phyloP scores from a whole-genome alignment of 306 rosid genomes.

The Alnus rubra region DNA sequence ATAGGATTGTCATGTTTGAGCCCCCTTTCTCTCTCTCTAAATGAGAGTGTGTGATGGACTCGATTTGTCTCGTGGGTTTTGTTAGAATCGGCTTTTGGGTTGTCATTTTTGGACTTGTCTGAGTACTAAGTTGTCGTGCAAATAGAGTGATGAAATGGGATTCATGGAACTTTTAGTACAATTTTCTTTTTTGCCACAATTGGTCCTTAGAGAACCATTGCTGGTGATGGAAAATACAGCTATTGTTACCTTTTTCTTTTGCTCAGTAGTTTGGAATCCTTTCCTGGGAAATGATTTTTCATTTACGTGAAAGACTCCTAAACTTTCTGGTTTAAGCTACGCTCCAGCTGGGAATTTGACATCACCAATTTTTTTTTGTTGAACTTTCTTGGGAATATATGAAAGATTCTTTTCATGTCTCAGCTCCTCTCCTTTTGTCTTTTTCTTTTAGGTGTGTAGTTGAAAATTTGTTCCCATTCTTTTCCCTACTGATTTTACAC shows the following conservation, averaged over 20 bases:
- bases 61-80: background rate
- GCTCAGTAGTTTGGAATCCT: background rate
- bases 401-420: background rate
- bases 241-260: background rate
- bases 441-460: background rate
- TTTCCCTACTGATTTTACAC: background rate
- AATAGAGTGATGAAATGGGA: background rate
- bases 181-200: background rate
- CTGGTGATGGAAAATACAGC: background rate
- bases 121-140: background rate
- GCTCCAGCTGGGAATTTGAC: background rate
- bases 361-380: background rate
- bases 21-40: background rate
- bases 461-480: background rate
- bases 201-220: background rate
- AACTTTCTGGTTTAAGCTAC: background rate
- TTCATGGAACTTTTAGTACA: background rate
- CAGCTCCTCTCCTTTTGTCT: background rate
- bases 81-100: conserved; percentile 6
- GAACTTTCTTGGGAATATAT: background rate
- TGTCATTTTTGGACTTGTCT: conserved; percentile 1
- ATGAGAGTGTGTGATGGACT: background rate
- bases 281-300: no score
- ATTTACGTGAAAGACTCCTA: background rate
- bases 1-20: background rate